Evolutionary conservation across 2,329 filamentous ascomycete species (phyloP), one percentile per base, ranked within the genome.

Genomic region (Drechslera avenae): DNA sequence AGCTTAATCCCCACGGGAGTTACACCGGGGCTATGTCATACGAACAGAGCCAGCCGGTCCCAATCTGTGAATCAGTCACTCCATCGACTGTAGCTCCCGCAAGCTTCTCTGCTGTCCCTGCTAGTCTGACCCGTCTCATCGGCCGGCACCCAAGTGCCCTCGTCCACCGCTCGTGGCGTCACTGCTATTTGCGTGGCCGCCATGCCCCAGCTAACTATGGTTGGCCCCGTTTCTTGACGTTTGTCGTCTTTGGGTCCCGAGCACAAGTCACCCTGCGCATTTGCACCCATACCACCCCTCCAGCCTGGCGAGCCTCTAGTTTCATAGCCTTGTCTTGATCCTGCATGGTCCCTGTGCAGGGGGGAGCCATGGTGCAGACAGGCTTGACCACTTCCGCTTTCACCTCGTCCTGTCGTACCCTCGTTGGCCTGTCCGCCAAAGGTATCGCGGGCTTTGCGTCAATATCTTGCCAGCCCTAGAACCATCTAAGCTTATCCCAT

Each of bases 1-100:
- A 45, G 62, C 62, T 66, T 62, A 57, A 62, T 67, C 60, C 60
- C 64, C 64, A 69, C 63, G 63, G 63, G 63, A 71, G 70, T 72
- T 68, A 68, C 67, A 69, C 67, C 55, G 67, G 67, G 69, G 68
- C 71, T 67, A 72, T 73, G 68, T 69, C 68, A 73, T 69, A 72
- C 69, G 68, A 71, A 65, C 64, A 61, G 62, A 64, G 62, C 66
- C 63, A 66, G 55, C 61, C 54, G 54, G 54, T 57, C 51, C 60
- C 62, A 28, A 59, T 67, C 66, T 63, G 62, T 63, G 59, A 67
- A 66, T 64, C 69, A 66, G 56, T 64, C 59, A 60, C 57, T 67
- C 64, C 60, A 55, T 58, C 52, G 46, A 35, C 50, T 67, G 59
- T 70, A 74, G 71, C 69, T 73, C 69, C 69, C 70, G 71, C 68